Conservation (phyloP, 2,329 filamentous ascomycete species). For the Nemania bipapillata region DNA sequence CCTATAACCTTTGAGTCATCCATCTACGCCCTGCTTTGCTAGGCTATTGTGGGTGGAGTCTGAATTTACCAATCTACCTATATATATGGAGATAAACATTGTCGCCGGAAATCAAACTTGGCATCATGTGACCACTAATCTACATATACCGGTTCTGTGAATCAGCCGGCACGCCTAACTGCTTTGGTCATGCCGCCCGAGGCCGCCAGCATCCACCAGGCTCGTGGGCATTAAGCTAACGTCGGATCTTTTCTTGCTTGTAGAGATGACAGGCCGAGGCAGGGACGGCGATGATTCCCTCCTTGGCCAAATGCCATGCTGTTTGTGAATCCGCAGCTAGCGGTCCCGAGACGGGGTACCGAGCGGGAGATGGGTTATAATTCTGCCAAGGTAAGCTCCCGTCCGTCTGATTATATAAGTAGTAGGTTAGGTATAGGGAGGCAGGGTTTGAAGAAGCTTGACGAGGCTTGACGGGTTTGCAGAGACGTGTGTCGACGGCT, state of each 20-base stretch:
- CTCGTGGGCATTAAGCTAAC: conserved; percentile 42
- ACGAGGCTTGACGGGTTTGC: background rate
- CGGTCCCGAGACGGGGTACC: conserved; percentile 14
- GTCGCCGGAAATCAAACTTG: background rate
- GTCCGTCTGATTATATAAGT: conserved; percentile 6
- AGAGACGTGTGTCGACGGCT: background rate
- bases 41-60: too few species aligned
- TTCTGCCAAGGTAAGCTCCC: conserved; percentile 6
- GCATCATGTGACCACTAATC: background rate
- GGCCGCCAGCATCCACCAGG: conserved; percentile 39
- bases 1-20: too few species aligned
- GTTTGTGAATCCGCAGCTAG: conserved; percentile 10
- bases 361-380: conserved; percentile 23
- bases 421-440: background rate
- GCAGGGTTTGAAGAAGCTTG: background rate
- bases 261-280: conserved; percentile 46
- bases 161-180: conserved; percentile 40
- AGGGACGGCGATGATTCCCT: conserved; percentile 48
- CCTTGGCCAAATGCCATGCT: conserved; percentile 39
- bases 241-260: conserved; percentile 44
- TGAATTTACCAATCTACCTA: too few species aligned
- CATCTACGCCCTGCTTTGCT: background rate
- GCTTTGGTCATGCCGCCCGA: conserved; percentile 42
- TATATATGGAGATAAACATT: background rate
- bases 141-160: conserved; percentile 25